A percentile compares a stretch with the other conserved stretches of the same genome.
Evolutionary conservation across 208 protist genomes (phyloP).

Genomic region (Balamuthia mandrillaris): DNA sequence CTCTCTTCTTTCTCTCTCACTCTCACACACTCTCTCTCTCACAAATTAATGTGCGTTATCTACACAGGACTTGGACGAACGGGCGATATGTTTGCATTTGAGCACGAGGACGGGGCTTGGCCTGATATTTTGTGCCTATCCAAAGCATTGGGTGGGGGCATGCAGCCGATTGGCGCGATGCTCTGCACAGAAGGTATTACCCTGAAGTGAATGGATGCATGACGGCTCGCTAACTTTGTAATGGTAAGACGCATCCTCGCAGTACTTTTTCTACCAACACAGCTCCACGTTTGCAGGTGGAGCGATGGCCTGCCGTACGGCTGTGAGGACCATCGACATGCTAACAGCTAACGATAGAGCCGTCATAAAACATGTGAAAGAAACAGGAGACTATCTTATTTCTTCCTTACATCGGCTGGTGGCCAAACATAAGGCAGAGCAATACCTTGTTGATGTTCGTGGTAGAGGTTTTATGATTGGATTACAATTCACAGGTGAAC

Average conservation of each 20-base stretch:
- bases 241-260: neutral
- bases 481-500: too few species aligned
- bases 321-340: neutral
- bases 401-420: too few species aligned
- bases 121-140: constrained; percentile 83
- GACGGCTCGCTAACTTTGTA: constrained; percentile 1
- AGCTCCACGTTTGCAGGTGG: constrained; percentile 15
- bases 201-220: neutral
- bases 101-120: constrained; percentile 60
- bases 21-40: neutral
- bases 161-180: constrained; percentile 68
- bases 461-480: too few species aligned
- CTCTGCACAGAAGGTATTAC: neutral
- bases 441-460: too few species aligned
- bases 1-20: too few species aligned
- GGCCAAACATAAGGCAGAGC: too few species aligned
- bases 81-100: constrained; percentile 63
- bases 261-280: constrained; percentile 13
- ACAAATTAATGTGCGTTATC: neutral
- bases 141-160: constrained; percentile 83
- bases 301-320: neutral
- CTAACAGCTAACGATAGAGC: neutral
- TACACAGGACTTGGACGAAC: constrained; percentile 60
- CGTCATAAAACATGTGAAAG: neutral
- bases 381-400: neutral